Evolutionary conservation across 768 basidiomycete genomes (phyloP), one percentile per base, ranked within the genome.

Genomic region (Boletus huronensis): DNA sequence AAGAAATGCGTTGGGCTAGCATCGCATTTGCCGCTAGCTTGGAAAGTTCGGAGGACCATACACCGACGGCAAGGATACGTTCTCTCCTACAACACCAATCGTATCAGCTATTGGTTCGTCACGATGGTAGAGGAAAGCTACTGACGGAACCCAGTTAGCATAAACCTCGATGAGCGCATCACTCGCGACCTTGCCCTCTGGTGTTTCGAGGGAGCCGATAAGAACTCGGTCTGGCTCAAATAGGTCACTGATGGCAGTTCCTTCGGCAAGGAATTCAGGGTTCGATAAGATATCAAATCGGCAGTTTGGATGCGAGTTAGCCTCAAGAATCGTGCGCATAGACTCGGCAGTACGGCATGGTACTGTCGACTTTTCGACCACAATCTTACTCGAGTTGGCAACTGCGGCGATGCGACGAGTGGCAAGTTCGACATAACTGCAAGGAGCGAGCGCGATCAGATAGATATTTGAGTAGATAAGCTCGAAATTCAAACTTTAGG

Each of bases 1-100:
- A 97, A 9, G 96, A 98, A 72, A 99, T 99, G 58, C 97, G 90
- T 72, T 99, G 97, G 8, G 97, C 97, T 56, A 99, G 87, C 93
- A 99, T 95, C 54, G 97, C 97, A 70, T 99, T 99, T 51, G 97
- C 97, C 10, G 97, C 97, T 58, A 99, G 85, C 79, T 99, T 99
- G 59, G 95, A 91, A 26, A 99, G 84, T 73, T 99, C 97, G 3
- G 96, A 98, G 2, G 93, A 95, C 97, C 97, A 99, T 28, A 99
- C 81, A 60, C 97, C 96, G 62, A 98, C 97, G 19, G 90, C 92
- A 48, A 99, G 79, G 70, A 98, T 90, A 44, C 82, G 81, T 4
- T 93, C 83, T 56, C 72, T 76, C 26, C 89, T 92, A 58, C 45
- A 14, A 41, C 19, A 40, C 17, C 32, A 39, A 38, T 6, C 32